phyloP scores from a whole-genome alignment of 768 basidiomycete species.

The Mycena epipterygia region DNA sequence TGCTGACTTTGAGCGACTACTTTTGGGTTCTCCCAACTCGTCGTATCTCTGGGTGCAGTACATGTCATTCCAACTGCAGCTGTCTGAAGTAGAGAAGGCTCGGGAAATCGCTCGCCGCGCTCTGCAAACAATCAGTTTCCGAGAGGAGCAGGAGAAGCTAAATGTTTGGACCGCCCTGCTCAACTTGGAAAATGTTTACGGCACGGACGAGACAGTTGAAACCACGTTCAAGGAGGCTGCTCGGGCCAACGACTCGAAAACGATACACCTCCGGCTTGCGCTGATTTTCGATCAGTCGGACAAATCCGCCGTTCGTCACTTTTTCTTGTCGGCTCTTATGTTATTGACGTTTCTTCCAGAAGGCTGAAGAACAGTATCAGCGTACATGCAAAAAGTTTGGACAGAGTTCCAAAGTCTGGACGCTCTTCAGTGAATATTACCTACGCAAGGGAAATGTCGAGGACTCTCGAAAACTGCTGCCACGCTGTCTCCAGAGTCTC shows the following conservation, averaged over 20 bases:
- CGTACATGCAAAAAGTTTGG: conserved; percentile 95
- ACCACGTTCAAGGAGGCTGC: conserved; percentile 91
- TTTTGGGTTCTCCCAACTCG: conserved; percentile 95
- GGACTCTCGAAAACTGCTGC: conserved; percentile 86
- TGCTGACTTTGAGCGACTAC: conserved; percentile 92
- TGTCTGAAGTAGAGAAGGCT: conserved; percentile 97
- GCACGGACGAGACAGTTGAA: conserved; percentile 85
- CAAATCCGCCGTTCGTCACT: conserved; percentile 76
- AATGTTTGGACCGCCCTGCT: conserved; percentile 98
- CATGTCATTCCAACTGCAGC: conserved; percentile 97
- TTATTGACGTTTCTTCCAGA: conserved; percentile 58
- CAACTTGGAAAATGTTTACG: conserved; percentile 95
- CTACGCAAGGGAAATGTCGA: conserved; percentile 81
- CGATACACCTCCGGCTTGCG: conserved; percentile 87
- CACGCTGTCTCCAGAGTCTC: conserved; percentile 89
- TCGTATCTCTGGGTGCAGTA: conserved; percentile 99
- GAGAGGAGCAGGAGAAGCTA: conserved; percentile 95
- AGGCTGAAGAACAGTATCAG: conserved; percentile 93
- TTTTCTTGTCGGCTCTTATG: neutral
- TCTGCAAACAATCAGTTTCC: conserved; percentile 89
- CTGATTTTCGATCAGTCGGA: conserved; percentile 87
- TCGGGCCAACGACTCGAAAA: conserved; percentile 93
- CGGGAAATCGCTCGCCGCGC: conserved; percentile 89
- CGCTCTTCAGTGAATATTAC: conserved; percentile 87
- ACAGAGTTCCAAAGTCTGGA: conserved; percentile 95